Base-by-base conservation (phyloP, 768 basidiomycete genomes). In the Pulveroboletus ravenelii region DNA sequence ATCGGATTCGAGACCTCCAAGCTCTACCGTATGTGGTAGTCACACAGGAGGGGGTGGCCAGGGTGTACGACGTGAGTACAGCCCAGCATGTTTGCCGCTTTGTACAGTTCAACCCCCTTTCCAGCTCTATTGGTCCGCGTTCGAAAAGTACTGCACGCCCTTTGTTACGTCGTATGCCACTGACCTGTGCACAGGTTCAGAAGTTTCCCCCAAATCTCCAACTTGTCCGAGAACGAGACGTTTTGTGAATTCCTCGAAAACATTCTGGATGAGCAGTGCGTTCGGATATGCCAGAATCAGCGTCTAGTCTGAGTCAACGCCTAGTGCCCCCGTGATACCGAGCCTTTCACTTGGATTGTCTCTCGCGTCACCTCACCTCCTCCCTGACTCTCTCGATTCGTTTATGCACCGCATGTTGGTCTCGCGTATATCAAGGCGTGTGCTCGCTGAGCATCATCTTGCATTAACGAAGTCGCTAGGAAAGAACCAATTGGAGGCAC, bases 341-440 rank as follows among this genome's bases (percentile, higher is more conserved):
- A 85, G 75, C 62, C 75, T 90, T 9, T 84, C 85, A 14, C 80
- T 93, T 6, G 90, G 92, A 6, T 72, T 93, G 30, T 90, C 91
- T 20, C 75, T 93, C n/a, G 82, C 89, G 0, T 92, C 91, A 14
- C 85, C 82, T 1, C 81, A 85, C 63, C 78, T 94, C 8, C 74
- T 80, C 0, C 85, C 92, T 0, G 89, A 92, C 51, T 76, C 79
- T 36, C 75, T 94, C 12, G 91, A 93, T 65, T 77, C 87, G 3
- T 91, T 93, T 66, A 90, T 93, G 86, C 80, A 84, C 20, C 82
- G 91, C 20, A 95, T 95, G 92, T 78, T 95, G 10, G 79, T 91
- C 43, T 93, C 92, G 2, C 79, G 92, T 47, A 93, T 93, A 65
- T 93, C 91, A 12, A 79, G 92, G 18, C 82, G 92, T 30, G 93